Percentiles rank a stretch among this genome's conserved stretches.
These are phyloP conservation scores for Mucor circinelloides DNA, from an alignment of 371 early-diverging fungal species.

Conservation along the genomic window DNA sequence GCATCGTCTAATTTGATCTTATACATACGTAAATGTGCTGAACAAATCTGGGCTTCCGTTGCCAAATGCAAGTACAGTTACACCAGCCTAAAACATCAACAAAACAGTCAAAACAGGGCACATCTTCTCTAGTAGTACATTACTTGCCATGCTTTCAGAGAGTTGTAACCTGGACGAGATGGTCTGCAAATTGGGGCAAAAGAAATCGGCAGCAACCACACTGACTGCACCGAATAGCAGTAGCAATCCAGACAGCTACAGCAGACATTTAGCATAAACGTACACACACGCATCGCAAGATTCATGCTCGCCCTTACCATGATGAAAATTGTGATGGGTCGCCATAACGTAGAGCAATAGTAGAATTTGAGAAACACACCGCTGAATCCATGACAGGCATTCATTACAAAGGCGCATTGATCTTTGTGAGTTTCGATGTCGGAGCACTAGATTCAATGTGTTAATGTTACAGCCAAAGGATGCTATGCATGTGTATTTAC, in stretches of 20 bases:
- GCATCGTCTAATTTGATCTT: background rate
- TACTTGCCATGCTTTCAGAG: slow-evolving; percentile 68
- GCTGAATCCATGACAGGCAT: slow-evolving; percentile 42
- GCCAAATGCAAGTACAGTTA: slow-evolving; percentile 84
- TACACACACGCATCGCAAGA: background rate
- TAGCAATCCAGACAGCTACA: slow-evolving; percentile 35
- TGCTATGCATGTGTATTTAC: slow-evolving; percentile 6
- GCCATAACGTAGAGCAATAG: slow-evolving; percentile 56
- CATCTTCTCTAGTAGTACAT: background rate
- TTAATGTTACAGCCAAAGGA: background rate
- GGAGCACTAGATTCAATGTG: slow-evolving; percentile 26
- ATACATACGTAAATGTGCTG: slow-evolving; percentile 62
- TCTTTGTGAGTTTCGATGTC: slow-evolving; percentile 37
- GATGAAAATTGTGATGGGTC: slow-evolving; percentile 40
- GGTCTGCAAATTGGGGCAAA: slow-evolving; percentile 66
- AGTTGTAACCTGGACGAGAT: slow-evolving; percentile 61
- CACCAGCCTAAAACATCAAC: slow-evolving; percentile 67
- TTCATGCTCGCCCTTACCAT: slow-evolving; percentile 14
- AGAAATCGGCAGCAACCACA: slow-evolving; percentile 71
- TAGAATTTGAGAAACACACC: slow-evolving; percentile 56
- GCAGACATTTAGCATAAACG: background rate
- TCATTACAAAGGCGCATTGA: slow-evolving; percentile 44
- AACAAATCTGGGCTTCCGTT: slow-evolving; percentile 86
- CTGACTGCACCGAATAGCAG: slow-evolving; percentile 66
- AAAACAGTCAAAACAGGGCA: background rate